Evolutionary conservation across 768 basidiomycete species (phyloP).

Genomic region (Royoungia palumana): DNA sequence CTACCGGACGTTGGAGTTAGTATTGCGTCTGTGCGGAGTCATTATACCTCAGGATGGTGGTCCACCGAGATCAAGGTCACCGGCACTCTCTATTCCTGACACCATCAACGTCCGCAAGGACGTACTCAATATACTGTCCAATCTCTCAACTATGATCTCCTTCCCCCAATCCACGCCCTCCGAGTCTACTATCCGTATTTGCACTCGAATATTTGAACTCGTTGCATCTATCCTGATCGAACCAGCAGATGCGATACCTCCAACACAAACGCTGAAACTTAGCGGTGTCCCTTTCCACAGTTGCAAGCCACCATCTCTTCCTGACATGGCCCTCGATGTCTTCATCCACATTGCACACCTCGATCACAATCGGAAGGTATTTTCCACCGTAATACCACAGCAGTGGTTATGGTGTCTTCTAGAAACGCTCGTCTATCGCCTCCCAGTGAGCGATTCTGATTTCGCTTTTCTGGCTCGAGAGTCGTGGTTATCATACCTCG

Average conservation of each 20-base stretch:
- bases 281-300: constrained; percentile 41
- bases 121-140: constrained; percentile 63
- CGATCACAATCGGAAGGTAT: constrained; percentile 75
- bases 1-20: constrained; percentile 56
- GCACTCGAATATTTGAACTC: constrained; percentile 59
- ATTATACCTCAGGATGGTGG: constrained; percentile 32
- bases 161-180: constrained; percentile 44
- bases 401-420: constrained; percentile 60
- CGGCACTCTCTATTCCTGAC: constrained; percentile 67
- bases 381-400: constrained; percentile 59
- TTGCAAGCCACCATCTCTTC: constrained; percentile 54
- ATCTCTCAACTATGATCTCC: constrained; percentile 51
- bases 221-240: constrained; percentile 76
- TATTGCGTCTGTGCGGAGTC: constrained; percentile 69
- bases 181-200: constrained; percentile 44
- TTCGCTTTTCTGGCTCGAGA: constrained; percentile 64
- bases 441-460: constrained; percentile 79
- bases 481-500: constrained; percentile 72
- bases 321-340: constrained; percentile 79
- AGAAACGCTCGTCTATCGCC: constrained; percentile 69
- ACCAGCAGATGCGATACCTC: constrained; percentile 60
- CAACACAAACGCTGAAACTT: constrained; percentile 55
- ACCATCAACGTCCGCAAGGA: constrained; percentile 75
- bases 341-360: constrained; percentile 74
- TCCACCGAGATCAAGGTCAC: constrained; percentile 44